Base-by-base conservation (phyloP, 352 stramenopile species). In the Phytophthora foliorum region DNA sequence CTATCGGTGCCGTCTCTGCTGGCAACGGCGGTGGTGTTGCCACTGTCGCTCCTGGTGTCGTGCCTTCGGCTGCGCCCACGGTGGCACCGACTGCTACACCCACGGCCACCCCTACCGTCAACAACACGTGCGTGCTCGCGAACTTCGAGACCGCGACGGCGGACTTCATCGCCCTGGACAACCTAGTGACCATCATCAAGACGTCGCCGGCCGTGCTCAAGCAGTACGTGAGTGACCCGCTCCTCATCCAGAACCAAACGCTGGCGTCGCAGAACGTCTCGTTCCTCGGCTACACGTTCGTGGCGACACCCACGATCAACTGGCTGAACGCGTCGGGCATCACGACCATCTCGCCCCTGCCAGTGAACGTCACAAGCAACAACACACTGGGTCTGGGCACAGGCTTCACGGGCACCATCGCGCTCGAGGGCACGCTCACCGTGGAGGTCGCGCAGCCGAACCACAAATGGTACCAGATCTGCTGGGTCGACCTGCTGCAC, bases 391-490 rank as follows among this genome's bases (percentile, higher is more conserved):
- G 56, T 25, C 41, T 89, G 34, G 81, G 81, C 38, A 77, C 74
- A 32, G 58, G 69, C 62, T 89, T 90, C 50, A 78, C 69, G 2
- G 80, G 73, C 31, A 72, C 57, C 14, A 53, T 90, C 31, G 51
- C 75, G 19, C 24, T 86, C 16, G 46, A 77, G 49, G 77, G 59
- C 39, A 80, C 67, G 29, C 21, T 91, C 27, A 67, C 57, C 24
- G 56, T 91, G 38, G 67, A 83, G 54, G 79, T 90, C 57, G 69
- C 76, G 54, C 80, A 88, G 76, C 71, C 78, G 27, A 57, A 90
- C 67, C 72, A 85, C 61, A 81, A 83, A 57, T 91, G 83, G 81
- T 90, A 80, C 61, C 72, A 86, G 56, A 69, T 90, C 50, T 89
- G 81, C 78, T 88, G 78, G 75, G 78, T 80, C 48, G 68, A 88